These are phyloP conservation scores for Coniochaeta sp. DNA, from an alignment of 2,329 filamentous ascomycete genomes.

Conservation along the genomic window DNA sequence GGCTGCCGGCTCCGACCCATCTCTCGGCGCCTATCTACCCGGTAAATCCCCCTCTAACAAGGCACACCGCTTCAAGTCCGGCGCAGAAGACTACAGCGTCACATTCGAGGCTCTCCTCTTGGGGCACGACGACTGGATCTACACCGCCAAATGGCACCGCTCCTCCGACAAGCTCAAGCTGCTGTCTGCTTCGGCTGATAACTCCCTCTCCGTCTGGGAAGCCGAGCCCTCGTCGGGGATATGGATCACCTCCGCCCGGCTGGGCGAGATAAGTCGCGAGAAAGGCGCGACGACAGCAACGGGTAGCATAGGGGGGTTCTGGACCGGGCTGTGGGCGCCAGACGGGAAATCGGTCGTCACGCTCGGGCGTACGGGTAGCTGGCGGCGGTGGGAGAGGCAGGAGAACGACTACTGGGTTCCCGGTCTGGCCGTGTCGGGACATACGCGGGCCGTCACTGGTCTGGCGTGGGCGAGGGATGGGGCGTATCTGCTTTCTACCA, in stretches of 20 bases:
- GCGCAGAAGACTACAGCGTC: constrained; percentile 61
- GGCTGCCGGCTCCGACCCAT: constrained; percentile 45
- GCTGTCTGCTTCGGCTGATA: constrained; percentile 88
- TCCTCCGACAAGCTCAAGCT: constrained; percentile 54
- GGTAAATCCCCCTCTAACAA: constrained; percentile 83
- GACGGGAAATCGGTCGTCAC: constrained; percentile 68
- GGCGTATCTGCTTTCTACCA: constrained; percentile 80
- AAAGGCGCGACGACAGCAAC: constrained; percentile 96
- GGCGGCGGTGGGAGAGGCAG: constrained; percentile 72
- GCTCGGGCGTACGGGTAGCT: constrained; percentile 85
- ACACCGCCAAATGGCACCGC: constrained; percentile 71
- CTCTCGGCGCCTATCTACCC: constrained; percentile 49
- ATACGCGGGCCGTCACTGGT: constrained; percentile 74
- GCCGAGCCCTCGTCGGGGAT: constrained; percentile 77
- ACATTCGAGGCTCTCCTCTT: constrained; percentile 92
- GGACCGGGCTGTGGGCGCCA: constrained; percentile 89
- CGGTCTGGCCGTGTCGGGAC: constrained; percentile 71
- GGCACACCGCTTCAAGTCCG: constrained; percentile 65
- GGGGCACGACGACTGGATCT: constrained; percentile 98
- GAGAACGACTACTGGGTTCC: constrained; percentile 67
- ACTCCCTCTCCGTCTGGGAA: constrained; percentile 90
- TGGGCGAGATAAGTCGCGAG: constrained; percentile 89
- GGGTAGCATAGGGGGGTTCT: constrained; percentile 92
- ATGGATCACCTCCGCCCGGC: constrained; percentile 78
- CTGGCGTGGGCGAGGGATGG: constrained; percentile 79